Percentiles rank a stretch among this genome's conserved stretches.
These are phyloP conservation scores for Neonectria sp. DNA, from an alignment of 2,329 filamentous ascomycete species.

Conservation along the genomic window DNA sequence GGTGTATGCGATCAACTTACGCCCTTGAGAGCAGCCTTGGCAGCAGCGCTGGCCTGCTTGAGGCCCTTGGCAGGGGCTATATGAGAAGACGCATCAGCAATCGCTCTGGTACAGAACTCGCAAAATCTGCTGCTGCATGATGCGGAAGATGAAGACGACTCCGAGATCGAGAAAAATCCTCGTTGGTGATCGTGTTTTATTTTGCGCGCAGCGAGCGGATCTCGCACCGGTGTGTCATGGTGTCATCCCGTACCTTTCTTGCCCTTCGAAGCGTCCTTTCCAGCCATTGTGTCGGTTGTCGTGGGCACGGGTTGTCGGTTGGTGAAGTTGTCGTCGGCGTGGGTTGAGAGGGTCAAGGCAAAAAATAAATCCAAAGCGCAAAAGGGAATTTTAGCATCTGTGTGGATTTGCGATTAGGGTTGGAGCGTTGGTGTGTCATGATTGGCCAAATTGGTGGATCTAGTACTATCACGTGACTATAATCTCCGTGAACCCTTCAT, in stretches of 20 bases:
- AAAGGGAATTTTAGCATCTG: slow-evolving; percentile 38
- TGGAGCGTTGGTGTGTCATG: slow-evolving; percentile 16
- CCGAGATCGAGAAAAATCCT: slow-evolving; percentile 35
- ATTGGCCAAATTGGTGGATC: slow-evolving; percentile 28
- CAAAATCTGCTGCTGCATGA: slow-evolving; percentile 83
- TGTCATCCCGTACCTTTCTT: slow-evolving; percentile 65
- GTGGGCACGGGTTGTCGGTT: slow-evolving; percentile 45
- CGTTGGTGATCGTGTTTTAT: slow-evolving; percentile 31
- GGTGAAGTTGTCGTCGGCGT: slow-evolving; percentile 44
- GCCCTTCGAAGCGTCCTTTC: slow-evolving; percentile 55
- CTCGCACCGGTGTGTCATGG: slow-evolving; percentile 28
- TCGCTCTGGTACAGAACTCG: slow-evolving; percentile 80
- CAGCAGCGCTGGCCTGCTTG: slow-evolving; percentile 94
- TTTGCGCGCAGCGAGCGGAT: slow-evolving; percentile 32
- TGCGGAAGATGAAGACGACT: slow-evolving; percentile 56
- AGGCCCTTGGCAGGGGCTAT: slow-evolving; percentile 74
- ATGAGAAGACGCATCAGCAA: slow-evolving; percentile 76
- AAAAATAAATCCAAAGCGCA: slow-evolving; percentile 35
- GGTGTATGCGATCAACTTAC: slow-evolving; percentile 71
- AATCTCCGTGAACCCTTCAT: background rate
- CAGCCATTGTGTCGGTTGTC: slow-evolving; percentile 53
- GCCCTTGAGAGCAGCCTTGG: slow-evolving; percentile 96
- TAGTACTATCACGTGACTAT: slow-evolving; percentile 24
- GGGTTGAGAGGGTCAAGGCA: slow-evolving; percentile 34
- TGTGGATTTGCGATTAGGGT: slow-evolving; percentile 46